Base-by-base conservation (phyloP, 768 basidiomycete genomes). In the Naganishia vaughanmartiniae region DNA sequence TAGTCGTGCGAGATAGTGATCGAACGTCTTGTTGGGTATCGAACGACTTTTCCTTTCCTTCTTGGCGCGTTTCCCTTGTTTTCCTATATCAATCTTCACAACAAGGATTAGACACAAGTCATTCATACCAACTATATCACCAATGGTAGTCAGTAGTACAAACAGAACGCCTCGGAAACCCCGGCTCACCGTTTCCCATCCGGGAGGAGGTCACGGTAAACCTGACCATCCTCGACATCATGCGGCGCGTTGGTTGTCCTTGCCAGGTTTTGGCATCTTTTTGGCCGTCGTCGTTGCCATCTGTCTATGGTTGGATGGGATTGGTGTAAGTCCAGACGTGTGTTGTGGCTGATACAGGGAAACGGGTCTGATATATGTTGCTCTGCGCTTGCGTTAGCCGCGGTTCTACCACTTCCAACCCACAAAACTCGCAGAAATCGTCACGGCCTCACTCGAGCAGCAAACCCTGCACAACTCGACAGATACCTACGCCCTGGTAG, bases 321-420 rank as follows among this genome's bases (percentile, higher is more conserved):
- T 81, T 66, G 79, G 78, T 65, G 80, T 80, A 57, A 70, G 76
- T 69, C 15, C 4, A n/a, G n/a, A n/a, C 17, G 4, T 21, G 54
- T 11, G 34, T 53, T 24, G 26, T 42, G n/a, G 26, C n/a, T 36
- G 30, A 1, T 42, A 9, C 12, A 34, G 45, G 26, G 19, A 21
- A 15, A 15, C n/a, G 70, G 45, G 9, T 28, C 0, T 36, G 33
- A 34, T 31, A 36, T 12, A 36, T 36, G 34, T 36, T 12, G 4
- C 34, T 45, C 34, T 14, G 19, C 39, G n/a, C n/a, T 26, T 48
- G 19, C 45, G 9, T 33, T 51, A 94, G 93, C 85, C 89, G 56
- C 87, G 87, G 69, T 97, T 89, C 87, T 97, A 95, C 81, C 87
- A 93, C 69, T 86, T 98, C 70, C 87, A 92, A 76, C 90, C 89